Conservation (phyloP, 2,329 filamentous ascomycete genomes). For the Pseudocercospora ulei region DNA sequence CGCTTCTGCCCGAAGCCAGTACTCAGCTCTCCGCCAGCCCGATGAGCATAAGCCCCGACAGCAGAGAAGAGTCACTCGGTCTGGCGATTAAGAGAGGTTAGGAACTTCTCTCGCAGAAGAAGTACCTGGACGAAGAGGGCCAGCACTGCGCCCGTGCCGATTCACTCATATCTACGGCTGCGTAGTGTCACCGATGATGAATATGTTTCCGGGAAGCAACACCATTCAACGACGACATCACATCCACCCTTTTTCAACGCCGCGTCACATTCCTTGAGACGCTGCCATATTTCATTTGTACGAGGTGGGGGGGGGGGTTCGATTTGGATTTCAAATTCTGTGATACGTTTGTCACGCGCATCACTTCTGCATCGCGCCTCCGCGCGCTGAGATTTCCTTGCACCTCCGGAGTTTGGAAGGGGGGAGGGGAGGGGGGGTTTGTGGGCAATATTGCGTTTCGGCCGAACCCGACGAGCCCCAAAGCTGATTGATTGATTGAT, state of each 20-base stretch:
- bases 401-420: conserved; percentile 4
- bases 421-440: no score
- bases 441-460: no score
- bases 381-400: conserved; percentile 4
- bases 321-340: not conserved
- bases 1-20: conserved; percentile 23
- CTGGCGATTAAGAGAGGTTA: conserved; percentile 8
- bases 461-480: no score
- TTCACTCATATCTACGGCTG: not conserved
- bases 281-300: conserved; percentile 5
- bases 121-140: not conserved
- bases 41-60: conserved; percentile 12
- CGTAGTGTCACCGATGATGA: not conserved
- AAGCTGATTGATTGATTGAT: no score
- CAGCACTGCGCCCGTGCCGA: not conserved
- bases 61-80: conserved; percentile 11
- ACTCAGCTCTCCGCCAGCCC: conserved; percentile 23
- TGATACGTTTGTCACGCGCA: conserved; percentile 2
- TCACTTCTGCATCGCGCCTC: conserved; percentile 5
- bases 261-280: not conserved
- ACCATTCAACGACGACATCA: no score
- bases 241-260: no score
- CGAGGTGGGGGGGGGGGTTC: not conserved
- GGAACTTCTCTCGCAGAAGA: conserved; percentile 9
- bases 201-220: no score